Evolutionary conservation across 768 basidiomycete genomes (phyloP).

Genomic region (Boletus rex-veris): DNA sequence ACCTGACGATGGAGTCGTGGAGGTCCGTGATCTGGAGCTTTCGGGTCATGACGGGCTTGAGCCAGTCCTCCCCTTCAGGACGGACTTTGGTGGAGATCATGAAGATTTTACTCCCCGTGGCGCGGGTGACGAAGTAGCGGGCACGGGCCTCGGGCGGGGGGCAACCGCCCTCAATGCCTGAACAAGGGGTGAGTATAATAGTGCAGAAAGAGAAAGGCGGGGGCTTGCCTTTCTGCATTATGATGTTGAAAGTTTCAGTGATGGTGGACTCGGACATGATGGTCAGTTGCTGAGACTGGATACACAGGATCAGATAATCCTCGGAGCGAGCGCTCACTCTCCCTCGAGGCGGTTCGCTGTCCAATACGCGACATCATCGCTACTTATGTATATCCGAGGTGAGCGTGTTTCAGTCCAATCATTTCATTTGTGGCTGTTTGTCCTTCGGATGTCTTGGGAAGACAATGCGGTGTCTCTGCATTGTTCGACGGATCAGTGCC

Average conservation of each 20-base stretch:
- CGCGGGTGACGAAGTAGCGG: constrained; percentile 48
- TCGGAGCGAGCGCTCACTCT: too few relatives aligned
- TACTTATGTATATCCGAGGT: too few relatives aligned
- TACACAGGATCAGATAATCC: too few relatives aligned
- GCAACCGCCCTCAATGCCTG: constrained; percentile 51
- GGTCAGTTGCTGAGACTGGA: too few relatives aligned
- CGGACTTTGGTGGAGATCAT: constrained; percentile 48
- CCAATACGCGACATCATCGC: too few relatives aligned
- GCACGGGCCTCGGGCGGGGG: constrained; percentile 59
- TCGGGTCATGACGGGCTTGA: constrained; percentile 35
- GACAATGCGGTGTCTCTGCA: too few relatives aligned
- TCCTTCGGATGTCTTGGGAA: too few relatives aligned
- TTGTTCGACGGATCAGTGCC: too few relatives aligned
- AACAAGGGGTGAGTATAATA: background rate
- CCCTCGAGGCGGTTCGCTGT: too few relatives aligned
- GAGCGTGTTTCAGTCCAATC: too few relatives aligned
- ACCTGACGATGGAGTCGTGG: constrained; percentile 25
- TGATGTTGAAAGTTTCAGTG: constrained; percentile 1
- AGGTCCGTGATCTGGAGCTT: constrained; percentile 39
- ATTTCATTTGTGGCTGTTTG: too few relatives aligned
- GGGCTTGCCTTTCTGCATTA: constrained; percentile 4
- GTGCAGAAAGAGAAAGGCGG: background rate
- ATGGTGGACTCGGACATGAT: background rate
- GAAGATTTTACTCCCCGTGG: constrained; percentile 35
- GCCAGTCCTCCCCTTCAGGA: constrained; percentile 41